Evolutionary conservation across 257 asterid genomes (phyloP).

Genomic region (Solanum stenotomum): DNA sequence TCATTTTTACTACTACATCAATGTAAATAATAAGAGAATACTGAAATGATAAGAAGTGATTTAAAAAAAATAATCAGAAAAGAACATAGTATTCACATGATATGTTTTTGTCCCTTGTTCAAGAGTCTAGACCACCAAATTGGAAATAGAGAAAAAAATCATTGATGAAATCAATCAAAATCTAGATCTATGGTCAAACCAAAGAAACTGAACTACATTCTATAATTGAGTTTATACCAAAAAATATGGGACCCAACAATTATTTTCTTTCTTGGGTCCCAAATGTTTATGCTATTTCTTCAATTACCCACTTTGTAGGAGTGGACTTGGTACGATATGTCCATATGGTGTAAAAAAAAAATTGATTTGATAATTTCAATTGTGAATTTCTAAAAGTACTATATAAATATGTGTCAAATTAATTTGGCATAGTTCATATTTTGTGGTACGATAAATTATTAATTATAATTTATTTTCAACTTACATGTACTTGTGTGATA

Average conservation of each 20-base stretch:
- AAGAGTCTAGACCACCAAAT: background rate
- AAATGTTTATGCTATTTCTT: background rate
- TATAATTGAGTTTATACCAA: background rate
- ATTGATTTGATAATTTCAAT: background rate
- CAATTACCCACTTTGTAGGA: background rate
- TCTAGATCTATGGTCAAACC: background rate
- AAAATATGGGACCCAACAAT: background rate
- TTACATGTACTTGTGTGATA: no score
- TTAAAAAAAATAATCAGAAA: background rate
- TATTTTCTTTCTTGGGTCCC: background rate
- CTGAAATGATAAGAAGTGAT: background rate
- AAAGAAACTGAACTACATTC: background rate
- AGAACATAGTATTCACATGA: conserved; percentile 1
- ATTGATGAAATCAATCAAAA: background rate
- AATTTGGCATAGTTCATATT: background rate
- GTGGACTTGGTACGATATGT: background rate
- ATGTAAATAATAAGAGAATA: background rate
- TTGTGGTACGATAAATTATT: background rate
- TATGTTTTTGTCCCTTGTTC: background rate
- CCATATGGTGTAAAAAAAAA: background rate
- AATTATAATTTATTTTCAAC: background rate
- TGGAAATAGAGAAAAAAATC: background rate
- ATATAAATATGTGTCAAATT: background rate
- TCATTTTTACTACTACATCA: background rate
- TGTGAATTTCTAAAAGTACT: background rate